phyloP scores from a whole-genome alignment of 768 basidiomycete genomes.

The Agaricus blazei region DNA sequence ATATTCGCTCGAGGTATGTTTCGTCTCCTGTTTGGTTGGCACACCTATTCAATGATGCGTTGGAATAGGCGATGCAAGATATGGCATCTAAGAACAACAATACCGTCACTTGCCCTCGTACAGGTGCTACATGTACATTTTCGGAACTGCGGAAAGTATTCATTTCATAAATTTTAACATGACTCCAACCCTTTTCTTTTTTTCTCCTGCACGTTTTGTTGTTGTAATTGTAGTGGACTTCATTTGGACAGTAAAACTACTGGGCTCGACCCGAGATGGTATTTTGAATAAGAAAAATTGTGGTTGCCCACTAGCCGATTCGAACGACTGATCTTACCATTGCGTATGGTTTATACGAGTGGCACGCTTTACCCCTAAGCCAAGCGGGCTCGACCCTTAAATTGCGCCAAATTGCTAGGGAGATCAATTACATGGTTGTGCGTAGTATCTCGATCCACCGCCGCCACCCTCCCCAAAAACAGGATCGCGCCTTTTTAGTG shows the following conservation, averaged over 20 bases:
- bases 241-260: neutral
- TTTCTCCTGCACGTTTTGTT: neutral
- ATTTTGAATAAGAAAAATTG: neutral
- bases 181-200: neutral
- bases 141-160: slow-evolving; percentile 79
- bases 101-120: slow-evolving; percentile 79
- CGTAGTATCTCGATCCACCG: no score
- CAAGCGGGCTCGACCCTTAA: slow-evolving; percentile 33
- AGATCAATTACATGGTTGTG: no score
- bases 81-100: slow-evolving; percentile 82
- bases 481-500: no score
- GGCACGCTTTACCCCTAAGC: slow-evolving; percentile 55
- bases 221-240: neutral
- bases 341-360: slow-evolving; percentile 32
- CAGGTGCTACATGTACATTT: slow-evolving; percentile 60
- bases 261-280: neutral
- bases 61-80: slow-evolving; percentile 71
- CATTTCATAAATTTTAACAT: slow-evolving; percentile 54
- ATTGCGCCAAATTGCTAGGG: neutral
- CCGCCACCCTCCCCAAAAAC: no score
- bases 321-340: slow-evolving; percentile 39
- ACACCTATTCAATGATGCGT: slow-evolving; percentile 13
- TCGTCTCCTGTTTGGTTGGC: slow-evolving; percentile 2
- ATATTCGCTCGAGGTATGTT: slow-evolving; percentile 83
- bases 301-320: slow-evolving; percentile 31